Conservation (phyloP, 164 flowering plant species). For the Vitis rupestris region DNA sequence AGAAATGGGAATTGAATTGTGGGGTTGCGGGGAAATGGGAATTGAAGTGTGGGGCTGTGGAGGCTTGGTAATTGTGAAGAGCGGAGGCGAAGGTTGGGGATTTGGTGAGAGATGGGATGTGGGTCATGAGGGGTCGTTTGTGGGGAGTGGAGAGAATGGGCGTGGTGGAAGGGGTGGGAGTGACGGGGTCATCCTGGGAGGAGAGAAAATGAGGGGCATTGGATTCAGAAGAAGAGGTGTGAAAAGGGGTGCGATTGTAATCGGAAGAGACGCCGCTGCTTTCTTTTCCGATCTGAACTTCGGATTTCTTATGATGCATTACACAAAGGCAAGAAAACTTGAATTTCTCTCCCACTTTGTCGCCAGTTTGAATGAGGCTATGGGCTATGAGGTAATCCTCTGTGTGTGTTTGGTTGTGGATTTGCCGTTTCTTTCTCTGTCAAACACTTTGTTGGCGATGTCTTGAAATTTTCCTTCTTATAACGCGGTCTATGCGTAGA, state of each 20-base stretch:
- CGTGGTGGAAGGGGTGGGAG: constrained; percentile 11
- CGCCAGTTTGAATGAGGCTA: neutral
- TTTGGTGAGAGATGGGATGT: constrained; percentile 36
- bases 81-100: constrained; percentile 37
- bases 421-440: constrained; percentile 8
- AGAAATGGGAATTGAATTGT: constrained; percentile 11
- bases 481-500: constrained; percentile 17
- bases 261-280: constrained; percentile 78
- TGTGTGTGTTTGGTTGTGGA: constrained; percentile 4
- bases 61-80: constrained; percentile 23
- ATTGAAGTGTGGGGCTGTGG: constrained; percentile 3
- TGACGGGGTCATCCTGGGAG: constrained; percentile 20
- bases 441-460: neutral
- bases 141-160: constrained; percentile 38
- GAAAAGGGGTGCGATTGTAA: constrained; percentile 37
- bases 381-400: neutral
- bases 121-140: constrained; percentile 47
- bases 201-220: neutral
- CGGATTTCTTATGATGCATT: constrained; percentile 74
- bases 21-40: constrained; percentile 1
- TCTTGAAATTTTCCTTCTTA: neutral
- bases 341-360: neutral
- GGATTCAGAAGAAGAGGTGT: neutral
- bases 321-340: constrained; percentile 6
- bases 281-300: constrained; percentile 72